phyloP scores from a whole-genome alignment of 192 early-diverging fungal genomes.

The Backusella australiensis region DNA sequence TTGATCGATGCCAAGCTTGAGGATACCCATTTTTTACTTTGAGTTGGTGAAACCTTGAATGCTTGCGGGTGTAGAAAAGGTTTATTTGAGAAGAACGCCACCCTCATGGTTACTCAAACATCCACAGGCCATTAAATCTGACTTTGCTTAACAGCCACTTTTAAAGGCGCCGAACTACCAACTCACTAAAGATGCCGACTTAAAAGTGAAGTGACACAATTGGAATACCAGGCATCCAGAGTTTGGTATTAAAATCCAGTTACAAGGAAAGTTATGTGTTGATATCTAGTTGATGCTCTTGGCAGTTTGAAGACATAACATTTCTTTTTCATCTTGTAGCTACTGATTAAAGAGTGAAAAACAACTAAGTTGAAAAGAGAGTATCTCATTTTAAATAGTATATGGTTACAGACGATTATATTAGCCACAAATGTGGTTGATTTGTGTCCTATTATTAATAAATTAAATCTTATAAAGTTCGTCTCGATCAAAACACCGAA shows the following conservation, averaged over 20 bases:
- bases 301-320: not conserved
- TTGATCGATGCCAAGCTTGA: constrained; percentile 1
- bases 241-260: not conserved
- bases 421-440: not conserved
- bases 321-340: not conserved
- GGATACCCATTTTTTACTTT: not conserved
- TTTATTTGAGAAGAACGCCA: constrained; percentile 4
- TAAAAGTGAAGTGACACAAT: not conserved
- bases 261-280: not conserved
- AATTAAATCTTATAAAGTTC: not conserved
- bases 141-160: not conserved
- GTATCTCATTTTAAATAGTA: not conserved
- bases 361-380: not conserved
- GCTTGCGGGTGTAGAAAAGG: not conserved
- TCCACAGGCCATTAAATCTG: not conserved
- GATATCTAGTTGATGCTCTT: not conserved
- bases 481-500: not conserved
- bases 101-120: not conserved
- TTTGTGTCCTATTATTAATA: not conserved
- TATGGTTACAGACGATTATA: not conserved
- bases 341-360: not conserved
- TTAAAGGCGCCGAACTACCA: constrained; percentile 1
- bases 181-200: not conserved
- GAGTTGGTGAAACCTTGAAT: not conserved
- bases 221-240: not conserved